Evolutionary conservation across 352 stramenopile genomes (phyloP).

Genomic region (Globisporangium paroecandrum): DNA sequence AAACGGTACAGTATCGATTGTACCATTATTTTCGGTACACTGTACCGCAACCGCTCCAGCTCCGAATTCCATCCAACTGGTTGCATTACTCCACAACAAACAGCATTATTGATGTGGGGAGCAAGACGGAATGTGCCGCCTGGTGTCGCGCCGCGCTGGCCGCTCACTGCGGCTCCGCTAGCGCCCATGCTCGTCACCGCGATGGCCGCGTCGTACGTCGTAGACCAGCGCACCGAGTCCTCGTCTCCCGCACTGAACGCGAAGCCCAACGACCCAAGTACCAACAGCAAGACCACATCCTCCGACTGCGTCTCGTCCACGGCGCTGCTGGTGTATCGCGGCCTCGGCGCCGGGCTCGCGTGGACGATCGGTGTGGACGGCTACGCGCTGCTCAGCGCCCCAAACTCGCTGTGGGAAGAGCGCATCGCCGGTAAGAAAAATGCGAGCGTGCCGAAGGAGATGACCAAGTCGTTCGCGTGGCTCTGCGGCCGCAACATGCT

Average conservation of each 20-base stretch:
- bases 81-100: not conserved
- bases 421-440: slow-evolving; percentile 24
- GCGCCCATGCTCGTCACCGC: slow-evolving; percentile 20
- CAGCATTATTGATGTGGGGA: slow-evolving; percentile 1
- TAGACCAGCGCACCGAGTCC: slow-evolving; percentile 16
- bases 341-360: slow-evolving; percentile 56
- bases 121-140: not conserved
- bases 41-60: not conserved
- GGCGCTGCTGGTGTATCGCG: slow-evolving; percentile 54
- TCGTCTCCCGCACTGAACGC: slow-evolving; percentile 8
- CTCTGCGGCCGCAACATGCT: slow-evolving; percentile 56
- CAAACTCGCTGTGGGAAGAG: slow-evolving; percentile 36
- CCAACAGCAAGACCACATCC: slow-evolving; percentile 32
- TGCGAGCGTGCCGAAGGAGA: slow-evolving; percentile 30
- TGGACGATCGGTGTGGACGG: slow-evolving; percentile 77
- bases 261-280: not conserved
- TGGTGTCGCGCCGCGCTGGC: not conserved
- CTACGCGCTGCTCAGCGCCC: slow-evolving; percentile 46
- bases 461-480: slow-evolving; percentile 23
- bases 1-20: not conserved
- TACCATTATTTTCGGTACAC: not conserved
- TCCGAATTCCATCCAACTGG: not conserved
- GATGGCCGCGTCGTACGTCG: slow-evolving; percentile 11
- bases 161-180: not conserved
- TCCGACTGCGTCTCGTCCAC: slow-evolving; percentile 67